Conservation (phyloP, 176 grass and related monocot species). For the Carex littledalei region DNA sequence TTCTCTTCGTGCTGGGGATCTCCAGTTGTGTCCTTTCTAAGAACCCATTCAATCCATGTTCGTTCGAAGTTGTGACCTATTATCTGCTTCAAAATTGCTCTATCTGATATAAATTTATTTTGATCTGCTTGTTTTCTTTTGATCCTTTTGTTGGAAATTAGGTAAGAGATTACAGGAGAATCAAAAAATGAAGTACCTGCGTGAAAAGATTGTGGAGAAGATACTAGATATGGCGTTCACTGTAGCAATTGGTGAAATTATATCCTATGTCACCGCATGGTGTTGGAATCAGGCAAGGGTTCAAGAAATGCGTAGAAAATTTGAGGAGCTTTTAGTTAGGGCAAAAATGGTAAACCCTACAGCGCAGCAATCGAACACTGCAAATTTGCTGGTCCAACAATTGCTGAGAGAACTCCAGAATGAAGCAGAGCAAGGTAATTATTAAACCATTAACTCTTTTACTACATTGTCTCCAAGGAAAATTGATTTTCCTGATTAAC, state of each 20-base stretch:
- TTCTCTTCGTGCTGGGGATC: not conserved
- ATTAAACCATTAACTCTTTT: not conserved
- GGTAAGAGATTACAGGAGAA: not conserved
- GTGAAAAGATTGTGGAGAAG: not conserved
- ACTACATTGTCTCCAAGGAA: not conserved
- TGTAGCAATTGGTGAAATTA: not conserved
- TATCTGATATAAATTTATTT: not conserved
- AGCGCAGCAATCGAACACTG: not conserved
- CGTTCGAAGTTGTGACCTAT: not conserved
- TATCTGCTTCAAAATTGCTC: not conserved
- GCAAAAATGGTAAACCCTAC: not conserved
- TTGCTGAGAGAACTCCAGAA: not conserved
- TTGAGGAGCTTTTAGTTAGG: not conserved
- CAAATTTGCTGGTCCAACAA: not conserved
- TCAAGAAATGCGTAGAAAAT: constrained; percentile 5
- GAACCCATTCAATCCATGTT: not conserved
- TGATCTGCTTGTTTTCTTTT: not conserved
- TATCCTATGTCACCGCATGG: not conserved
- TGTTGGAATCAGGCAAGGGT: constrained; percentile 4
- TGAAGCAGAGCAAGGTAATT: not conserved
- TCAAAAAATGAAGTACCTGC: not conserved
- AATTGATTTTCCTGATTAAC: not conserved
- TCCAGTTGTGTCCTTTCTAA: not conserved
- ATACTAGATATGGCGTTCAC: not conserved
- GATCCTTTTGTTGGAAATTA: not conserved